phyloP scores from a whole-genome alignment of 306 rosid genomes.

The Cotoneaster glaucophyllus region DNA sequence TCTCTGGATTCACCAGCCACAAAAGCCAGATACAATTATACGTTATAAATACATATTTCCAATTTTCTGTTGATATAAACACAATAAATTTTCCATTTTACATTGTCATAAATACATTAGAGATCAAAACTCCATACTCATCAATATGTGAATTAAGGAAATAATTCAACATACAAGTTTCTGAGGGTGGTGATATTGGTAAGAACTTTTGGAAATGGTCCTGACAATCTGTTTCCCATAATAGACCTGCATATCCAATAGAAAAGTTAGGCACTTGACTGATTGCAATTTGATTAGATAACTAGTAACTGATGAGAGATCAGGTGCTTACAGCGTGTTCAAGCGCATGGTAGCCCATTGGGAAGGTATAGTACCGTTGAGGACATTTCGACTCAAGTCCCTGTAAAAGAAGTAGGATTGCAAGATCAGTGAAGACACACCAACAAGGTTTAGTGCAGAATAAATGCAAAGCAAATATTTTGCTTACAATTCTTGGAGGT shows the following conservation, averaged over 20 bases:
- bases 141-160: constrained; percentile 8
- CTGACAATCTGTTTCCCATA: constrained; percentile 87
- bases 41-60: neutral
- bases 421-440: constrained; percentile 10
- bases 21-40: neutral
- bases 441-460: neutral
- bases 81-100: neutral
- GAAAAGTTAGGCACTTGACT: constrained; percentile 4
- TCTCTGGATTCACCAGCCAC: neutral
- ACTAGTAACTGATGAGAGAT: constrained; percentile 7
- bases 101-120: no score
- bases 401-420: constrained; percentile 25
- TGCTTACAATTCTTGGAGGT: constrained; percentile 59
- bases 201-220: constrained; percentile 81
- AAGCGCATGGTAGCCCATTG: constrained; percentile 71
- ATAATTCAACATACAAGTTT: constrained; percentile 60
- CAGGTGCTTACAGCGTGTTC: constrained; percentile 53
- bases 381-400: constrained; percentile 70
- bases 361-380: constrained; percentile 62
- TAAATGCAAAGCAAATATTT: constrained; percentile 5
- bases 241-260: constrained; percentile 54
- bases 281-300: neutral
- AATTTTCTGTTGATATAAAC: neutral
- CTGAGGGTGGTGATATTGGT: constrained; percentile 70
- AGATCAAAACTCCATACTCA: neutral